Conservation (phyloP, 495 filamentous ascomycete genomes). For the Niebla homalea region DNA sequence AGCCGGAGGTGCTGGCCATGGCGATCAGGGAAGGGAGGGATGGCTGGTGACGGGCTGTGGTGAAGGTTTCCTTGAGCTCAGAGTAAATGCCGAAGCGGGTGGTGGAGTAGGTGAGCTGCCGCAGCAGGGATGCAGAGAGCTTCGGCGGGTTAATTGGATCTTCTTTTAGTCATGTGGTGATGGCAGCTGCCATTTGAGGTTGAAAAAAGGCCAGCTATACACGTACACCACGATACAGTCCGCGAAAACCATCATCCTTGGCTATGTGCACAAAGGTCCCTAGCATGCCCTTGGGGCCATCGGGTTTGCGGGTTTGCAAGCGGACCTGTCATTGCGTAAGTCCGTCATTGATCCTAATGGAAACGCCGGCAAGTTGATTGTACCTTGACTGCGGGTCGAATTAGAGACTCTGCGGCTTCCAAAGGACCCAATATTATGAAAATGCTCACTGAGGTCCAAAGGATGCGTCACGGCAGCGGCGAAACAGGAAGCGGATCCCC, state of each 20-base stretch:
- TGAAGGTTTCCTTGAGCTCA: constrained; percentile 63
- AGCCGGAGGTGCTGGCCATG: constrained; percentile 71
- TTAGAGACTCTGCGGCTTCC: too few species aligned
- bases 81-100: constrained; percentile 42
- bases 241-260: constrained; percentile 18
- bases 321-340: constrained; percentile 22
- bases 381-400: too few species aligned
- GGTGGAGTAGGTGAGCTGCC: constrained; percentile 47
- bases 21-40: constrained; percentile 60
- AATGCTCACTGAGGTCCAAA: constrained; percentile 25
- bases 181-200: background rate
- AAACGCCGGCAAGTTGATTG: background rate
- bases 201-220: background rate
- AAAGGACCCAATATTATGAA: too few species aligned
- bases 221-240: constrained; percentile 28
- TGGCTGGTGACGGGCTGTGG: constrained; percentile 30
- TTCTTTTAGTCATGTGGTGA: background rate
- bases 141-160: constrained; percentile 15
- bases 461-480: constrained; percentile 31
- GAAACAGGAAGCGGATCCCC: constrained; percentile 31
- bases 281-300: constrained; percentile 22
- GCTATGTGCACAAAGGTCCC: constrained; percentile 23
- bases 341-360: background rate
- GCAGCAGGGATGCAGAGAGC: constrained; percentile 82
- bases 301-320: constrained; percentile 56